Evolutionary conservation across 2,329 filamentous ascomycete genomes (phyloP).

Genomic region (Aurifilum marmelostoma): DNA sequence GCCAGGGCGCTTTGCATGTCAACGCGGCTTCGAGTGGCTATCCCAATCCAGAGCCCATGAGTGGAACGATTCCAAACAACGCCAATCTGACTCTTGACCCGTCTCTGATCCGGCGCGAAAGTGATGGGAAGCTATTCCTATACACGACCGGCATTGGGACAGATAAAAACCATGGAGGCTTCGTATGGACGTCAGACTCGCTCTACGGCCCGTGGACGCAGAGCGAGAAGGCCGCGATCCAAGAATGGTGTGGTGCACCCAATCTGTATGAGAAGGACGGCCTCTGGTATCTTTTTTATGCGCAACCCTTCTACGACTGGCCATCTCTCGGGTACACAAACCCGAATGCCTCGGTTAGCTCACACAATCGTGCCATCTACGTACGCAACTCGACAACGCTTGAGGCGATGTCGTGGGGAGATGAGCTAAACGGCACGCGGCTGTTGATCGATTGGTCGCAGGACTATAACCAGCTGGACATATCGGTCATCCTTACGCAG

Average conservation of each 20-base stretch:
- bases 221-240: slow-evolving; percentile 24
- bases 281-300: slow-evolving; percentile 34
- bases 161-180: slow-evolving; percentile 22
- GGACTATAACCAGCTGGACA: slow-evolving; percentile 34
- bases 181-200: slow-evolving; percentile 33
- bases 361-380: slow-evolving; percentile 31
- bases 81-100: slow-evolving; percentile 7
- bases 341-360: slow-evolving; percentile 26
- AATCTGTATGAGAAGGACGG: slow-evolving; percentile 31
- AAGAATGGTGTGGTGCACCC: slow-evolving; percentile 32
- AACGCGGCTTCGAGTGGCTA: not conserved
- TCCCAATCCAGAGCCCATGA: slow-evolving; percentile 2
- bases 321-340: slow-evolving; percentile 28
- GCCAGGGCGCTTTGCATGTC: not conserved
- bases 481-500: slow-evolving; percentile 28
- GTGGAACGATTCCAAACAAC: slow-evolving; percentile 4
- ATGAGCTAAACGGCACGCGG: slow-evolving; percentile 51
- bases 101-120: slow-evolving; percentile 1
- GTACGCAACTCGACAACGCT: slow-evolving; percentile 45
- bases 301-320: slow-evolving; percentile 33
- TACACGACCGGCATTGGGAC: not conserved
- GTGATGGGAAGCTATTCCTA: slow-evolving; percentile 6
- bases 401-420: slow-evolving; percentile 58
- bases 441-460: slow-evolving; percentile 33
- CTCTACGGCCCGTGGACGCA: slow-evolving; percentile 33